Evolutionary conservation across 352 stramenopile genomes (phyloP).

Genomic region (Phytophthora brassicae): DNA sequence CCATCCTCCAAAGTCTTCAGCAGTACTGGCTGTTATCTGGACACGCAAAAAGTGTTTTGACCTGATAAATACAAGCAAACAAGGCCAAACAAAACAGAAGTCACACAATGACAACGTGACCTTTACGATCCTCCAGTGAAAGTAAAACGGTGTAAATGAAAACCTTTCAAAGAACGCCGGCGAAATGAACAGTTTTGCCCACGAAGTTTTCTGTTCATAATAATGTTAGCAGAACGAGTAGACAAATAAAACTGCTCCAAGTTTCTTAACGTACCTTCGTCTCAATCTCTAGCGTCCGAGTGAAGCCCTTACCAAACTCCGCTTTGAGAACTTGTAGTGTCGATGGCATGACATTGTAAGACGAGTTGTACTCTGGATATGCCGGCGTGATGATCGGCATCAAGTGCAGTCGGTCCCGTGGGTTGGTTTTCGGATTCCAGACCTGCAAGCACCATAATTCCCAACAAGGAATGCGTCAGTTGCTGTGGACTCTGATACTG

Average conservation of each 20-base stretch:
- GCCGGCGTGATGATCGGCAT: constrained; percentile 99
- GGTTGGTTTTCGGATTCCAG: constrained; percentile 89
- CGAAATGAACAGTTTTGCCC: constrained; percentile 76
- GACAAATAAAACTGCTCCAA: background rate
- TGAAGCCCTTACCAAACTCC: constrained; percentile 79
- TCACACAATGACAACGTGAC: constrained; percentile 13
- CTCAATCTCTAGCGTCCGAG: constrained; percentile 78
- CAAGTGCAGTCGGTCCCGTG: constrained; percentile 89
- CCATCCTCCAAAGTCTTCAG: constrained; percentile 67
- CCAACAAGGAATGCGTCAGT: constrained; percentile 16
- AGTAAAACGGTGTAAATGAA: background rate
- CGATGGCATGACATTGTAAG: constrained; percentile 95
- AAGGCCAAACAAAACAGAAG: background rate
- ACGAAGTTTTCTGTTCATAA: constrained; percentile 60
- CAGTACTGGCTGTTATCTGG: constrained; percentile 58
- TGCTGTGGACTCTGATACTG: too few species aligned
- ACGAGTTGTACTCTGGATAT: constrained; percentile 98
- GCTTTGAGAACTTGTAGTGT: constrained; percentile 91
- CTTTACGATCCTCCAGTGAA: background rate
- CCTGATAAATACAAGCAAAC: constrained; percentile 28
- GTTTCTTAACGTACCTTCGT: constrained; percentile 52
- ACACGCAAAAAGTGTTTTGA: constrained; percentile 83
- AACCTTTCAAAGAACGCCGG: constrained; percentile 81
- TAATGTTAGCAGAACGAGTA: constrained; percentile 5
- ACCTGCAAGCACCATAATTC: constrained; percentile 41